Evolutionary conservation across 2,329 filamentous ascomycete species (phyloP), one percentile per base, ranked within the genome.

Genomic region (Rhytidhysteron rufulum): DNA sequence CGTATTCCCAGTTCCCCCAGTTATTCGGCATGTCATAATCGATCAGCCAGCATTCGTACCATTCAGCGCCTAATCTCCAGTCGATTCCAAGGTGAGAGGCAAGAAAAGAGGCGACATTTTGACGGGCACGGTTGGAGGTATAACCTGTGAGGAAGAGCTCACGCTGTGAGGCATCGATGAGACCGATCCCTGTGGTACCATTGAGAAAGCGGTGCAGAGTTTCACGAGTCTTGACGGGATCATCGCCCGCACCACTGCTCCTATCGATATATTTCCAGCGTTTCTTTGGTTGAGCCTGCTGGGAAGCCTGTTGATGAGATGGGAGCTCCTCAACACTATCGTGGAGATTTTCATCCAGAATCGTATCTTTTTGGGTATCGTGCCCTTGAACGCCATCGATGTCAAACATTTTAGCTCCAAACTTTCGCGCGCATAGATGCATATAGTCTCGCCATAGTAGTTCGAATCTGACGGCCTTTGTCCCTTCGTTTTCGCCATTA

Each of bases 1-100:
- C 79, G 45, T 91, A 91, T 60, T 89, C 85, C 86, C 86, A 90
- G 53, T 88, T 89, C 8, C 81, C 81, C 85, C 85, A 91, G 50
- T 90, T 90, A 43, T 76, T 84, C 11, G 77, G 80, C 0, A 85
- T 75, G 50, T 91, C 86, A 57, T 90, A 88, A 58, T 93, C 87
- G 21, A 83, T 71, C 3, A 90, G 72, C 55, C 85, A 69, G 57
- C 76, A 79, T 58, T 91, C 86, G 55, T 90, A 91, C 84, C 85
- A 91, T 58, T 90, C 86, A 0, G 86, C 87, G 0, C 86, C 87
- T 11, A 86, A 74, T 0, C 85, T 78, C 87, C 87, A 93, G 62
- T 91, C 86, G 17, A 91, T 80, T 1, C 75, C 74, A 3, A 90
- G 69, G 45, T 88, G 84, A 49, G 87, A 88, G 0, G 84, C 66